Evolutionary conservation across 148 eudicot species (phyloP), one percentile per base, ranked within the genome.

Genomic region (Heliamphora exappendiculata): DNA sequence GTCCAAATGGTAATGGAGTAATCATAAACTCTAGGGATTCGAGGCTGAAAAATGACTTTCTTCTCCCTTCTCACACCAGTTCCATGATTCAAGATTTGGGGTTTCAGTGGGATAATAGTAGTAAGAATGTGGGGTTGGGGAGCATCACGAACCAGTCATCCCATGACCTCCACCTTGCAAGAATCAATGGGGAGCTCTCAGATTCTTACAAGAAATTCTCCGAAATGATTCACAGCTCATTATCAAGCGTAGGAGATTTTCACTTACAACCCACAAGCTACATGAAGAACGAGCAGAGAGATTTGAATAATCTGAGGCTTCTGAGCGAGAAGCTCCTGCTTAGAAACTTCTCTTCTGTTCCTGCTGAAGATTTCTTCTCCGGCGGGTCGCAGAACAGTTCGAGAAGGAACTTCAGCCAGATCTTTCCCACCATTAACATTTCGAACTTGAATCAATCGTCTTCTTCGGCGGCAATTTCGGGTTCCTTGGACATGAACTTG

Each of bases 371-470:
- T n/a, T n/a, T n/a, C n/a, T n/a, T n/a, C n/a, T n/a, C n/a, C n/a
- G n/a, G n/a, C n/a, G n/a, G n/a, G n/a, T n/a, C n/a, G n/a, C n/a
- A n/a, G n/a, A n/a, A n/a, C n/a, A 51, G 65, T 60, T 81, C 22
- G 19, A 75, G 76, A 74, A 81, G 83, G 55, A 77, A 70, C 41
- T 88, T 88, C 75, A 90, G 91, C 79, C 91, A 87, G 78, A 90
- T 90, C 47, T 86, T 84, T 44, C 94, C 97, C 0, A 88, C 84
- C 47, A 79, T 88, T 67, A 88, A 86, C 75, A 83, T 90, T 47
- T 86, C 94, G 0, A 84, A 86, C 53, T 75, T 85, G 78, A 80
- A 72, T 76, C 77, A 68, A 63, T 58, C 80, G n/a, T 51, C 74
- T n/a, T 42, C 41, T 47, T 60, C 79, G 13, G 37, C 54, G 39